phyloP scores from a whole-genome alignment of 169 alveolate species.

The Theileria sp. region DNA sequence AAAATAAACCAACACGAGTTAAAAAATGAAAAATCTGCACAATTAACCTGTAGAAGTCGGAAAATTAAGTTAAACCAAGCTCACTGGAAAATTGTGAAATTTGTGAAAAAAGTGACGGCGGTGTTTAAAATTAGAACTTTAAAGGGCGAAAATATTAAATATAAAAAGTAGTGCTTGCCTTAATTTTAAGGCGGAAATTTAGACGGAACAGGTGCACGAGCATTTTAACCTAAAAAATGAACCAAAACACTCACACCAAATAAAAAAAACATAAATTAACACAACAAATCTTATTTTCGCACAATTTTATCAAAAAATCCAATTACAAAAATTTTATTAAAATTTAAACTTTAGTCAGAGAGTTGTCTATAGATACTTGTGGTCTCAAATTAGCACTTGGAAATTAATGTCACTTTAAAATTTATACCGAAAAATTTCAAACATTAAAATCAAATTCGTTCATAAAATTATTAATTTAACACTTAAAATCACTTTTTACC shows the following conservation, averaged over 20 bases:
- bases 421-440: neutral
- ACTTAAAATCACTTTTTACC: neutral
- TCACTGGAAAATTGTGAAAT: neutral
- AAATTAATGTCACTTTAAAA: neutral
- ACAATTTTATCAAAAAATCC: neutral
- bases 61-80: too few relatives aligned
- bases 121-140: too few relatives aligned
- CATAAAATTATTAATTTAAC: too few relatives aligned
- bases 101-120: too few relatives aligned
- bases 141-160: too few relatives aligned
- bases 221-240: neutral
- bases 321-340: too few relatives aligned
- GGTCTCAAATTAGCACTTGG: neutral
- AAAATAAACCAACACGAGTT: neutral
- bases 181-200: neutral
- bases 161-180: conserved; percentile 19
- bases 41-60: neutral
- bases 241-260: neutral
- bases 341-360: too few relatives aligned
- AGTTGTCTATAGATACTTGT: neutral
- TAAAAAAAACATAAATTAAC: neutral
- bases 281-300: neutral
- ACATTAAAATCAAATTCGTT: neutral
- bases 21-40: neutral
- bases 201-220: conserved; percentile 23